Evolutionary conservation across 192 early-diverging fungal genomes (phyloP), one percentile per base, ranked within the genome.

Genomic region (Ramicandelaber brevisporus): DNA sequence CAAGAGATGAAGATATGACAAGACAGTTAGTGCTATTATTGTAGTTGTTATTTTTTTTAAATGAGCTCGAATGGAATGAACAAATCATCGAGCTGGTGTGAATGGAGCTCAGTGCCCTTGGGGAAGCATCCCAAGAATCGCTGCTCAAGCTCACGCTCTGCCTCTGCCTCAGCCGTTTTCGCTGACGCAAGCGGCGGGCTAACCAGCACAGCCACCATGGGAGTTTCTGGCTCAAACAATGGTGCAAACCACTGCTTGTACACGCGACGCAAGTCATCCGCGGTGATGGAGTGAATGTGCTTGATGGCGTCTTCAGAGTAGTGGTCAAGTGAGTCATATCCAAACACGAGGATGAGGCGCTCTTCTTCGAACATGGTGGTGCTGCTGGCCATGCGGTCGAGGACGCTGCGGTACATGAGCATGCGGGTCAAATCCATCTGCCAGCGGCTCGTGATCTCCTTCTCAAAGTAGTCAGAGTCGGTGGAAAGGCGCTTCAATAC

Each of bases 391-490:
- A 37, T 38, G 5, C 14, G 31, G 5, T 14, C 3, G 15, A 44
- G 48, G 9, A 39, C 32, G n/a, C n/a, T n/a, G n/a, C n/a, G n/a
- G n/a, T n/a, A n/a, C 15, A 48, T 23, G 0, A 45, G 7, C 17
- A 49, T 51, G 14, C 41, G 40, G 0, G 48, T 34, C 38, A 52
- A 40, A n/a, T 21, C 31, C 26, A 59, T 38, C n/a, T n/a, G n/a
- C n/a, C n/a, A n/a, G n/a, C n/a, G n/a, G n/a, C n/a, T n/a, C n/a
- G n/a, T n/a, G n/a, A n/a, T n/a, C n/a, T n/a, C n/a, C n/a, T n/a
- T n/a, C 19, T 59, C 57, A 29, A 50, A 47, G 11, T 46, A 36
- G 31, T 39, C 30, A 51, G 51, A 59, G 20, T 41, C 20, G 1
- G 29, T 19, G 1, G 25, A 27, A 17, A 55, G 11, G 0, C 47